Evolutionary conservation across 2,329 filamentous ascomycete species (phyloP), one percentile per base, ranked within the genome.

Genomic region (Aspergillus versicolor): DNA sequence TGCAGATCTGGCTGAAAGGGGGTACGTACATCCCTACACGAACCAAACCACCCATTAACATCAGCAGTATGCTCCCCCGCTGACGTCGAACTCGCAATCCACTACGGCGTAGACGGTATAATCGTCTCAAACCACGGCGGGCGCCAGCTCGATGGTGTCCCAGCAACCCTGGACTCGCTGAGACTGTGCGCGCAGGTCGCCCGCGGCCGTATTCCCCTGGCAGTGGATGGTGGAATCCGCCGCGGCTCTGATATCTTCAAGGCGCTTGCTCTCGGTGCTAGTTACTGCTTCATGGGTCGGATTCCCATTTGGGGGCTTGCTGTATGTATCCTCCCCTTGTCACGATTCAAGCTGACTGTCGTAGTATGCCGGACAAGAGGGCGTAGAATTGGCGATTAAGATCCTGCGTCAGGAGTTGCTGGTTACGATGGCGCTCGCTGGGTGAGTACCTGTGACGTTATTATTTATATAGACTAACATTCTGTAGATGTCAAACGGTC

Each of bases 91-190:
- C 60, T 76, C 0, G 73, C 74, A 0, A 65, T 76, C 41, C 56
- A 70, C 34, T 66, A 76, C 60, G 60, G 64, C 11, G 60, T 75
- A 17, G 67, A 75, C 49, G 73, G 73, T 0, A 66, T 76, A 19
- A 57, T 77, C 3, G 66, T 76, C 21, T 74, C 72, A 2, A 76
- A 75, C 49, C 73, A 77, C 52, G 74, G 74, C 2, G 73, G 72
- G 2, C 62, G 74, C 2, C 74, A 76, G 57, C 63, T 76, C 1
- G 70, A 76, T 43, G 73, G 73, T n/a, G 62, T 69, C 3, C 67
- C 74, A 1, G 68, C 74, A 1, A 75, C 73, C 0, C 58, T 76
- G 6, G 75, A 77, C 48, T 72, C 71, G 1, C 59, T 78, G 5
- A 56, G 63, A 3, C 58, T 60, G 13, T 69, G 64, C 38, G 68